Conservation (phyloP, 2,329 filamentous ascomycete genomes). For the Aspergillus pseudotamarii region DNA sequence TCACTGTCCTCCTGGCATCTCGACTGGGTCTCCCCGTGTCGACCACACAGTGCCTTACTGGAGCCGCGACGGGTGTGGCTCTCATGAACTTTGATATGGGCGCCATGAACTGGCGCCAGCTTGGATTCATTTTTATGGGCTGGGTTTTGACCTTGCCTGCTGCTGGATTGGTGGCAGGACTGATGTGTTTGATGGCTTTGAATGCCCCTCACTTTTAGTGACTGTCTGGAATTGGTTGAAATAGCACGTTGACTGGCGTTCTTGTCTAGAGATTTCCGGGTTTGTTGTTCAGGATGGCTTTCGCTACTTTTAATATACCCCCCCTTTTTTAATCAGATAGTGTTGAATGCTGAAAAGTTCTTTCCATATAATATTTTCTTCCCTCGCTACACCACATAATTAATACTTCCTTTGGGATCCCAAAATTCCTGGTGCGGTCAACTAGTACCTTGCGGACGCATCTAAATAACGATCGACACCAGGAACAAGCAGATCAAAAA, state of each 20-base stretch:
- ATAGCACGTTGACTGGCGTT: not conserved
- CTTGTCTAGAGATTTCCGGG: not conserved
- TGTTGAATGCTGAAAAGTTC: not conserved
- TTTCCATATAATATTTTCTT: not conserved
- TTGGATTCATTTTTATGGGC: constrained; percentile 47
- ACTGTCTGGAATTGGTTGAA: not conserved
- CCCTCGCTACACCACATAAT: not conserved
- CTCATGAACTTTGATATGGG: constrained; percentile 41
- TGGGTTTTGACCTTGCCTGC: constrained; percentile 50
- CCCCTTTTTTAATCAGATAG: not conserved
- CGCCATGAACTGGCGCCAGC: constrained; percentile 50
- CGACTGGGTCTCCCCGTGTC: constrained; percentile 40
- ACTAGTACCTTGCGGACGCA: not conserved
- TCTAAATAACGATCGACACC: not conserved
- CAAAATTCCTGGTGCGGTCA: not conserved
- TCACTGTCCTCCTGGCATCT: constrained; percentile 41
- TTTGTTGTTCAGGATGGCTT: not conserved
- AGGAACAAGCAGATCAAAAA: not conserved
- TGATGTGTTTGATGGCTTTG: constrained; percentile 46
- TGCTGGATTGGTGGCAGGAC: constrained; percentile 45
- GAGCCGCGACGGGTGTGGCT: constrained; percentile 39
- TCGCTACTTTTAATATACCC: not conserved
- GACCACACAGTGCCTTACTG: constrained; percentile 43
- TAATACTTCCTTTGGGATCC: not conserved
- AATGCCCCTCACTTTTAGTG: constrained; percentile 41